These are phyloP conservation scores for Mycosphaerelloides madeirae DNA, from an alignment of 2,329 filamentous ascomycete species.

Conservation along the genomic window DNA sequence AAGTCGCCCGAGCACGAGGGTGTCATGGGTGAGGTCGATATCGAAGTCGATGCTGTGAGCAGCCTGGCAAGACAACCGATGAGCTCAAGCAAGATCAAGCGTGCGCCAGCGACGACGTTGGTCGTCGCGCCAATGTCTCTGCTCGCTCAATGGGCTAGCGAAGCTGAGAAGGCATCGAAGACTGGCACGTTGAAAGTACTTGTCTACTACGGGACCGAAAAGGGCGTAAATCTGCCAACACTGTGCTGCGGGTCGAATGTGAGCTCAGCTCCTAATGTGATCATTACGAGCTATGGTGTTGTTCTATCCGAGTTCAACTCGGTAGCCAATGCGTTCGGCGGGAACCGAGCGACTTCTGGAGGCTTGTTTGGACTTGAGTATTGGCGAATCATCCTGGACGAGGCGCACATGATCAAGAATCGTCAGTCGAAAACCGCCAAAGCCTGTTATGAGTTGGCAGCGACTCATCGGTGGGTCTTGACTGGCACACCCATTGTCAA, in stretches of 20 bases:
- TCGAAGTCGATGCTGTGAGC: slow-evolving; percentile 46
- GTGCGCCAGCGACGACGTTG: slow-evolving; percentile 82
- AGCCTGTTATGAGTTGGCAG: slow-evolving; percentile 85
- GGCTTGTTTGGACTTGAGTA: slow-evolving; percentile 88
- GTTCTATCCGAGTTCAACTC: slow-evolving; percentile 85
- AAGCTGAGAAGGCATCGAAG: slow-evolving; percentile 84
- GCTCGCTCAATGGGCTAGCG: slow-evolving; percentile 94
- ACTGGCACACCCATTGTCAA: slow-evolving; percentile 98
- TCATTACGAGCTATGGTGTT: slow-evolving; percentile 92
- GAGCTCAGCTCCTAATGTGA: slow-evolving; percentile 73
- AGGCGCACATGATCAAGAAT: slow-evolving; percentile 90
- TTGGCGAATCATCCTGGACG: slow-evolving; percentile 91
- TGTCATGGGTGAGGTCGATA: slow-evolving; percentile 19
- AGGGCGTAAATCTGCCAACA: slow-evolving; percentile 69
- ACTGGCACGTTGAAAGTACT: slow-evolving; percentile 76
- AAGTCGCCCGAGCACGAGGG: slow-evolving; percentile 46
- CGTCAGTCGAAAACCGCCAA: slow-evolving; percentile 84
- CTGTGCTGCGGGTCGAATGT: slow-evolving; percentile 73
- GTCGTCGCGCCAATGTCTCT: slow-evolving; percentile 97
- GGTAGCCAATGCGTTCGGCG: slow-evolving; percentile 56
- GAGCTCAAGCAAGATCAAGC: slow-evolving; percentile 53
- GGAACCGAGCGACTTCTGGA: slow-evolving; percentile 50
- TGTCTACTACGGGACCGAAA: slow-evolving; percentile 89
- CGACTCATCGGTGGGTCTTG: slow-evolving; percentile 83
- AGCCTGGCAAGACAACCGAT: slow-evolving; percentile 59